Conservation (phyloP, 495 filamentous ascomycete genomes). For the Friedmanniomyces simplex region DNA sequence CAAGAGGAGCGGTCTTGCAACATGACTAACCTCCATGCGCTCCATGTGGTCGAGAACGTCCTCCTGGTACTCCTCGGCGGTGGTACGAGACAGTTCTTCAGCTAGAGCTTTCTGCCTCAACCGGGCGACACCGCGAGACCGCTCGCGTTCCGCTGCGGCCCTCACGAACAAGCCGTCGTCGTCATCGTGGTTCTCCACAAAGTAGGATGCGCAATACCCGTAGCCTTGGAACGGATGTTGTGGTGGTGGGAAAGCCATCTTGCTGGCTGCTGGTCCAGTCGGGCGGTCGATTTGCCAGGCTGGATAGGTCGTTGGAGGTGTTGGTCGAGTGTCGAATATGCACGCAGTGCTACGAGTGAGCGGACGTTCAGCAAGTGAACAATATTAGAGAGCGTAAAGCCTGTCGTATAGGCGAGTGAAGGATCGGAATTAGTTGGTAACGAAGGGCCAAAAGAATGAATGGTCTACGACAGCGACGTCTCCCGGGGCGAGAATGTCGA, state of each 20-base stretch:
- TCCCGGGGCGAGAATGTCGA: slow-evolving; percentile 6
- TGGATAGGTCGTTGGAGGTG: slow-evolving; percentile 7
- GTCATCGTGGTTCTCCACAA: slow-evolving; percentile 62
- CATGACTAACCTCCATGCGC: slow-evolving; percentile 74
- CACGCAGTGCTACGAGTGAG: slow-evolving; percentile 15
- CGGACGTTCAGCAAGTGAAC: slow-evolving; percentile 32
- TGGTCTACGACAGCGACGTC: slow-evolving; percentile 20
- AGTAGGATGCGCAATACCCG: slow-evolving; percentile 61
- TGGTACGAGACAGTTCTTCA: slow-evolving; percentile 71
- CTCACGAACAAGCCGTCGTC: slow-evolving; percentile 45
- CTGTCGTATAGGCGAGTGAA: slow-evolving; percentile 44
- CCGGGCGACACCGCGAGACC: slow-evolving; percentile 60
- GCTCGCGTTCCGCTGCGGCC: slow-evolving; percentile 47
- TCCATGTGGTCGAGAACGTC: slow-evolving; percentile 90
- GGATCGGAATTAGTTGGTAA: slow-evolving; percentile 50
- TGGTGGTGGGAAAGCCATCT: slow-evolving; percentile 60
- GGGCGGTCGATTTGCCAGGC: not conserved
- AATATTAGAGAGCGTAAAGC: slow-evolving; percentile 43
- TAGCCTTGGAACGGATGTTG: slow-evolving; percentile 31
- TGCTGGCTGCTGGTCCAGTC: slow-evolving; percentile 20
- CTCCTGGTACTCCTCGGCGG: slow-evolving; percentile 80
- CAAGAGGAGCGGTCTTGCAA: not conserved
- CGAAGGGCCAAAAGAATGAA: slow-evolving; percentile 28
- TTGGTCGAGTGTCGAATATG: slow-evolving; percentile 3
- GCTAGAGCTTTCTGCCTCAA: slow-evolving; percentile 75